phyloP scores from a whole-genome alignment of 2,329 filamentous ascomycete species.

The Pezicula neosporulosa region DNA sequence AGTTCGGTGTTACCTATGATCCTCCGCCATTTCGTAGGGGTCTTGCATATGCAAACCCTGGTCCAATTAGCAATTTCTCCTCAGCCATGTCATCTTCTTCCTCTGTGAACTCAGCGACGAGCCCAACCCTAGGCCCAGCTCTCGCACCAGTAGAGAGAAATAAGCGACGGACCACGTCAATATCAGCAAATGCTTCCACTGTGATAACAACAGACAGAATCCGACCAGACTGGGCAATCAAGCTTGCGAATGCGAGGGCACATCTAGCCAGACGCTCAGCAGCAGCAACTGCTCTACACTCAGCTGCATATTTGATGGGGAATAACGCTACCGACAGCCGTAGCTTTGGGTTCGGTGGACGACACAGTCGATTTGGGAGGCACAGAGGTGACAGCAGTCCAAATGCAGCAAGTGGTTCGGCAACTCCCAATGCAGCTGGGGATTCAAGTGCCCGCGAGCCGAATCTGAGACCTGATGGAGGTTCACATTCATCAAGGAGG shows the following conservation, averaged over 20 bases:
- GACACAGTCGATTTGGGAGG: constrained; percentile 24
- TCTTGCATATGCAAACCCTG: constrained; percentile 60
- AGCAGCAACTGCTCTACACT: constrained; percentile 90
- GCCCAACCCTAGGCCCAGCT: constrained; percentile 19
- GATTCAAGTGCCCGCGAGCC: constrained; percentile 20
- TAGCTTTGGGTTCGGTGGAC: constrained; percentile 24
- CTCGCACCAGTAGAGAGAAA: constrained; percentile 14
- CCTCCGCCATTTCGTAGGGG: constrained; percentile 86
- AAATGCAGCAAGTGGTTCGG: constrained; percentile 26
- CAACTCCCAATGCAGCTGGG: constrained; percentile 25
- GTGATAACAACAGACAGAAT: constrained; percentile 93
- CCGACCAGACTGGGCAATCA: constrained; percentile 91
- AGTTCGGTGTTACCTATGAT: constrained; percentile 95
- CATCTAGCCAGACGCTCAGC: constrained; percentile 85
- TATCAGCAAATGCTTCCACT: constrained; percentile 79
- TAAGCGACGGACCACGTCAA: constrained; percentile 58
- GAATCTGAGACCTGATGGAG: constrained; percentile 23
- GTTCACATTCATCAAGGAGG: constrained; percentile 17
- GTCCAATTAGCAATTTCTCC: constrained; percentile 44
- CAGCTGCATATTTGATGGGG: constrained; percentile 87
- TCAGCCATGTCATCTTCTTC: constrained; percentile 86
- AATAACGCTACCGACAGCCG: constrained; percentile 35
- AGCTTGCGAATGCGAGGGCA: constrained; percentile 78
- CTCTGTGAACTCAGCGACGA: constrained; percentile 62
- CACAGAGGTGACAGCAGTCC: constrained; percentile 24